Base-by-base conservation (phyloP, 1,284 basidiomycete species). In the Irpex rosettiformis region DNA sequence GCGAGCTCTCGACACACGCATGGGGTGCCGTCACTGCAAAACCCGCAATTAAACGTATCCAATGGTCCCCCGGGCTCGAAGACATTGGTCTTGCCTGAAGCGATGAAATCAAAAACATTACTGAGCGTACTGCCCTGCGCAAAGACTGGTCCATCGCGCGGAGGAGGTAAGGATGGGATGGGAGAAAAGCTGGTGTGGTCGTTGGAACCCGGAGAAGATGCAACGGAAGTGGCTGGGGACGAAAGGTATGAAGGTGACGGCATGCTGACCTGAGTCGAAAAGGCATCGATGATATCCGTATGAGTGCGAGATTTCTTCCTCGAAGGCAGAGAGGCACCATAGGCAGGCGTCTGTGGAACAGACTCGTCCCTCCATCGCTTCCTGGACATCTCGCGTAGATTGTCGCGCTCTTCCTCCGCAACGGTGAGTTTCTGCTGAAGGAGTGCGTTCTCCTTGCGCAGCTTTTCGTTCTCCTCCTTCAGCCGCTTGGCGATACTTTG, bases 401-500 rank as follows among this genome's bases (percentile, higher is more conserved):
- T 64, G n/a, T 75, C 71, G 37, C 69, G 71, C 21, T 80, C 77
- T 37, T 75, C 72, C 67, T 86, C 84, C 58, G 82, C 70, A 58
- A 74, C 73, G n/a, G 74, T 67, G 11, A 91, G 72, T 67, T 79
- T 86, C 47, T 85, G 84, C 65, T 81, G 84, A 37, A 92, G 80
- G 1, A 75, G 67, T 22, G 69, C 66, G 63, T 92, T 89, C 72
- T 91, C 86, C 59, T 74, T 74, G 48, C 82, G 81, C n/a, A 94
- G 77, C 25, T 74, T 75, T 58, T 88, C 86, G 61, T 96, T 96
- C 70, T 96, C 93, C 62, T 93, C 90, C 75, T 95, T 96, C 60
- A 93, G 81, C 25, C 88, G 86, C 70, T 93, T 91, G 24, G 92
- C 92, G 56, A 94, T 85, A 59, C 84, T 88, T 71, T 95, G 93